Percentiles rank a stretch among this genome's conserved stretches.
phyloP scores from a whole-genome alignment of 2,329 filamentous ascomycete genomes.

The Neoarthrinium moseri region DNA sequence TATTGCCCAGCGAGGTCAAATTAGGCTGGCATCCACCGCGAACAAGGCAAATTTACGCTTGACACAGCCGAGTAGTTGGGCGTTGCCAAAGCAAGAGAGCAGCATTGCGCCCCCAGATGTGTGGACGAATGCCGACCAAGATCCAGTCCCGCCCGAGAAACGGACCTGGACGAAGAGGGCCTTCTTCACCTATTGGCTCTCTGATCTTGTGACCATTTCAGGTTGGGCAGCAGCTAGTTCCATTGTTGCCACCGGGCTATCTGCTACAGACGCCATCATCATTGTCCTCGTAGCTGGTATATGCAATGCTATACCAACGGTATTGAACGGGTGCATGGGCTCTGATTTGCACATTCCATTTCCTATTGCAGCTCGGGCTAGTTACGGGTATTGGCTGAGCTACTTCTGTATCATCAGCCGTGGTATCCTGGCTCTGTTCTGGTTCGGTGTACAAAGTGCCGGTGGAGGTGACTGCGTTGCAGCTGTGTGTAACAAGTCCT shows the following conservation, averaged over 20 bases:
- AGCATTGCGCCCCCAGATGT: slow-evolving; percentile 28
- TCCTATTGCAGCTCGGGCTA: slow-evolving; percentile 40
- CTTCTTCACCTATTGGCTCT: slow-evolving; percentile 48
- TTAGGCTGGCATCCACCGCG: slow-evolving; percentile 9
- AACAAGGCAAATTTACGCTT: slow-evolving; percentile 20
- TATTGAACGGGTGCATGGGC: slow-evolving; percentile 38
- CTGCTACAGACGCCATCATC: slow-evolving; percentile 45
- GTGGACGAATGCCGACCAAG: slow-evolving; percentile 27
- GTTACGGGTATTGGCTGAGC: slow-evolving; percentile 36
- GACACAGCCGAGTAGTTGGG: slow-evolving; percentile 26
- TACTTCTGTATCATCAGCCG: slow-evolving; percentile 38
- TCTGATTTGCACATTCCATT: slow-evolving; percentile 33
- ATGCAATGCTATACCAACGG: slow-evolving; percentile 44
- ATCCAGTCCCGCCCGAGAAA: slow-evolving; percentile 34
- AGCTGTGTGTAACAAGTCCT: slow-evolving; percentile 15
- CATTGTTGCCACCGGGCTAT: slow-evolving; percentile 25
- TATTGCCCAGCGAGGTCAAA: background rate
- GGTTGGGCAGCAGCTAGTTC: slow-evolving; percentile 27
- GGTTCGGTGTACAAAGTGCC: slow-evolving; percentile 52
- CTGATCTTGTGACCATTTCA: slow-evolving; percentile 37
- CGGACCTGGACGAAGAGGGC: slow-evolving; percentile 42
- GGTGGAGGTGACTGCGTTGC: slow-evolving; percentile 55
- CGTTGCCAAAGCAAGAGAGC: slow-evolving; percentile 28
- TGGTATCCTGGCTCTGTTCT: slow-evolving; percentile 40
- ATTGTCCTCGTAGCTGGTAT: slow-evolving; percentile 46